phyloP scores from a whole-genome alignment of 108 stramenopile species.

The Nannochloropsis salina region DNA sequence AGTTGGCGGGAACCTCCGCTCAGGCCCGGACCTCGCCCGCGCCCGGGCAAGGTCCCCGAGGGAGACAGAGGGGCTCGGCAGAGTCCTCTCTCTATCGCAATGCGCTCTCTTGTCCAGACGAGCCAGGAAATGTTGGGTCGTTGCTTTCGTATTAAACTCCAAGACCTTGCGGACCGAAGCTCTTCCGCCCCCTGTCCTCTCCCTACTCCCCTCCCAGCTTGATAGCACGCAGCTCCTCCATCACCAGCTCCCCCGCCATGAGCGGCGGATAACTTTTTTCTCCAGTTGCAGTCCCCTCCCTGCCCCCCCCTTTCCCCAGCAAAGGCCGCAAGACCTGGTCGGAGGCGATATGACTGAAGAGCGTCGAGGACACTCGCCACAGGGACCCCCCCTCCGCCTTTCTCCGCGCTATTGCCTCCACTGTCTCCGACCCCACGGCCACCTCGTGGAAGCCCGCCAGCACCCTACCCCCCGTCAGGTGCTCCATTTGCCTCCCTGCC shows the following conservation, averaged over 20 bases:
- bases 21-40: too few species aligned
- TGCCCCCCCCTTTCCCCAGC: conserved; percentile 14
- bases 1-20: too few species aligned
- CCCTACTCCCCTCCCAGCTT: conserved; percentile 2
- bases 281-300: background rate
- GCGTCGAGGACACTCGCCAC: conserved; percentile 57
- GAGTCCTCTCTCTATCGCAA: too few species aligned
- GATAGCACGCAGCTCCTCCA: conserved; percentile 33
- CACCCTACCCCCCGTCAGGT: conserved; percentile 56
- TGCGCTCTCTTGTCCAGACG: too few species aligned
- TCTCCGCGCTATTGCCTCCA: conserved; percentile 35
- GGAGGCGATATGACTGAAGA: conserved; percentile 57
- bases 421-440: conserved; percentile 45
- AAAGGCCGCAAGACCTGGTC: conserved; percentile 45
- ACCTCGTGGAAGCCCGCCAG: conserved; percentile 62
- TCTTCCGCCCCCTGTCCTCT: background rate
- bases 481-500: conserved; percentile 58
- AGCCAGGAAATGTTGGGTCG: too few species aligned
- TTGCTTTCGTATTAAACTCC: too few species aligned
- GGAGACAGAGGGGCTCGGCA: too few species aligned
- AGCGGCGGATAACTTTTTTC: background rate
- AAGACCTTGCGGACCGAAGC: too few species aligned
- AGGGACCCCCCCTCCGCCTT: conserved; percentile 27
- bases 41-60: too few species aligned
- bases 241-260: conserved; percentile 38